These are phyloP conservation scores for Suhomyces chickasaworum DNA, from an alignment of 1,139 yeast genomes.

Conservation along the genomic window DNA sequence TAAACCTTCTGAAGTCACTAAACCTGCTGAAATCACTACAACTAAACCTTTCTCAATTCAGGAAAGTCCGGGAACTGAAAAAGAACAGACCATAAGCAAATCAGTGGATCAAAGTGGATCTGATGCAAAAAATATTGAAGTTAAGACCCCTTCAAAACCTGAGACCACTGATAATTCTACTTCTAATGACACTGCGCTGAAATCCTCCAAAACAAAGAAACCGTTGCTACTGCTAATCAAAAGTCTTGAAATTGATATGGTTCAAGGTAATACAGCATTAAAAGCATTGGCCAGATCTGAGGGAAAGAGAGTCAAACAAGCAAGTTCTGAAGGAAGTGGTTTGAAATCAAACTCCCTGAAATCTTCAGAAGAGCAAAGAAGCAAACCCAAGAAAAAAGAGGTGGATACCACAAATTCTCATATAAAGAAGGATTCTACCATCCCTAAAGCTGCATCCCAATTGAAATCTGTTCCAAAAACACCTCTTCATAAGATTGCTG, in stretches of 20 bases:
- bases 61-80: no score
- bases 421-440: not conserved
- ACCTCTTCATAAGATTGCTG: not conserved
- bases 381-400: not conserved
- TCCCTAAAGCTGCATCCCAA: not conserved
- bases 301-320: not conserved
- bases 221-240: slow-evolving; percentile 15
- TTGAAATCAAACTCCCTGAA: not conserved
- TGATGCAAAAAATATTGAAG: no score
- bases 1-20: no score
- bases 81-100: no score
- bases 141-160: not conserved
- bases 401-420: not conserved
- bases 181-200: not conserved
- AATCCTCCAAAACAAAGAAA: not conserved
- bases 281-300: not conserved
- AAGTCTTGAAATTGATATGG: slow-evolving; percentile 29
- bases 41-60: no score
- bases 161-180: not conserved
- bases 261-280: slow-evolving; percentile 15
- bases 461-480: not conserved
- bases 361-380: not conserved
- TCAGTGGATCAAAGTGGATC: no score
- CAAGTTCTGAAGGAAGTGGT: not conserved
- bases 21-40: no score